These are phyloP conservation scores for Brettanomyces bruxellensis DNA, from an alignment of 805 yeast genomes.

Conservation along the genomic window DNA sequence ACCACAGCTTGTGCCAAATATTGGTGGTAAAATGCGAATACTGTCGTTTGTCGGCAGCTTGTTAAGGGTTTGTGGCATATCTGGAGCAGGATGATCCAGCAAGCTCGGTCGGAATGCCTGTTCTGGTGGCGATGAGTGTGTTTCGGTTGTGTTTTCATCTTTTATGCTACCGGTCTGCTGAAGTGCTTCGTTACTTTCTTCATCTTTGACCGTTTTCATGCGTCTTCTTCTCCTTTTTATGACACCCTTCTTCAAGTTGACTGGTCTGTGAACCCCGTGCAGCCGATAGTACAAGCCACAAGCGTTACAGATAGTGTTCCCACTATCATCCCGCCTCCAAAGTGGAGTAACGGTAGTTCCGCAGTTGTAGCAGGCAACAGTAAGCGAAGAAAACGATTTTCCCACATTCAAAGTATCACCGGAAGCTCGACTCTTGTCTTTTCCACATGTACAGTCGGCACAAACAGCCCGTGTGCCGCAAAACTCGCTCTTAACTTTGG, in stretches of 20 bases:
- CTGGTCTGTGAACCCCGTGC: slow-evolving; percentile 53
- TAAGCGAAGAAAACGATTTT: slow-evolving; percentile 20
- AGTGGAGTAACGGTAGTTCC: slow-evolving; percentile 80
- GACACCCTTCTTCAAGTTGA: slow-evolving; percentile 59
- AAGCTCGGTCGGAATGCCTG: neutral
- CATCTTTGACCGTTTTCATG: too few relatives aligned
- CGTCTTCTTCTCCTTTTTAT: slow-evolving; percentile 65
- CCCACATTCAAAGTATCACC: neutral
- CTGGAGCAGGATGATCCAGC: neutral
- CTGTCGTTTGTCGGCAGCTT: neutral
- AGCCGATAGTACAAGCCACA: slow-evolving; percentile 84
- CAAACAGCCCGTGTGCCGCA: neutral
- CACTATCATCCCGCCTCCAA: slow-evolving; percentile 81
- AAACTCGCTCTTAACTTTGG: too few relatives aligned
- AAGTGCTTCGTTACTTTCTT: too few relatives aligned
- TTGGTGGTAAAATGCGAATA: too few relatives aligned
- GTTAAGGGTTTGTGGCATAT: neutral
- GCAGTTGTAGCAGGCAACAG: slow-evolving; percentile 77
- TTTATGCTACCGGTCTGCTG: neutral
- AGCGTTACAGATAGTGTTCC: slow-evolving; percentile 83
- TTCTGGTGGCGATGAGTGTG: neutral
- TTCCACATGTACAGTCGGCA: neutral
- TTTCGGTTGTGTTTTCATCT: neutral
- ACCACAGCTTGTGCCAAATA: too few relatives aligned
- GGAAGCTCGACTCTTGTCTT: neutral